Base-by-base conservation (phyloP, 192 early-diverging fungal species). In the Chytriomyces hyalinus region DNA sequence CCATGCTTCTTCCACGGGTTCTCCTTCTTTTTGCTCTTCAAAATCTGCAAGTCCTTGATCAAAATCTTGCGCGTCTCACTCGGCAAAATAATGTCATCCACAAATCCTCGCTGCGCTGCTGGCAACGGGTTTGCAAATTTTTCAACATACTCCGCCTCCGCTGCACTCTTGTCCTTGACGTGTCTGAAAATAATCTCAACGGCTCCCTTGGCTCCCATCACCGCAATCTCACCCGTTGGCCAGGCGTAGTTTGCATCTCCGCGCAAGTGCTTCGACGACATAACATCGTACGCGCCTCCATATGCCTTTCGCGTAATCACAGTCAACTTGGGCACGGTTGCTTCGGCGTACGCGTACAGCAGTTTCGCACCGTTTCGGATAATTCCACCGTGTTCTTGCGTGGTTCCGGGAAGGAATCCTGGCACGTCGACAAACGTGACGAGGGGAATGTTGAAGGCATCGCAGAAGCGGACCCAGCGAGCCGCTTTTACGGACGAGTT, bases 221-320 rank as follows among this genome's bases (percentile, higher is more conserved):
- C 97, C 51, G 97, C 97, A 81, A 98, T 96, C 81, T 98, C 97
- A 46, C 93, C 95, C n/a, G 93, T 93, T 13, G 96, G 96, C 95
- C 95, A 98, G 6, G 94, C 91, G 77, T 94, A 92, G 84, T 95
- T 97, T 26, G 90, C 74, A 74, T 98, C 97, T 65, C 96, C 97
- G 20, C 94, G 85, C 76, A 98, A 84, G 89, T 98, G 97, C 87
- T 98, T 98, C 8, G 94, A 96, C 72, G 79, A 73, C 97, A 98
- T 98, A 20, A 98, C 97, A 84, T 95, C 94, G 81, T 98, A 97
- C 6, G 97, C 97, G 51, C 97, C 97, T 67, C 97, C 97, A 76
- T 98, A 98, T 6, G 97, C 97, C 84, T 98, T 98, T 24, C 97
- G 85, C 22, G 93, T 95, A 64, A 97, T 97, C 24, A 98, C 85